These are phyloP conservation scores for Phytophthora parvispora DNA, from an alignment of 352 stramenopile species.

Conservation along the genomic window DNA sequence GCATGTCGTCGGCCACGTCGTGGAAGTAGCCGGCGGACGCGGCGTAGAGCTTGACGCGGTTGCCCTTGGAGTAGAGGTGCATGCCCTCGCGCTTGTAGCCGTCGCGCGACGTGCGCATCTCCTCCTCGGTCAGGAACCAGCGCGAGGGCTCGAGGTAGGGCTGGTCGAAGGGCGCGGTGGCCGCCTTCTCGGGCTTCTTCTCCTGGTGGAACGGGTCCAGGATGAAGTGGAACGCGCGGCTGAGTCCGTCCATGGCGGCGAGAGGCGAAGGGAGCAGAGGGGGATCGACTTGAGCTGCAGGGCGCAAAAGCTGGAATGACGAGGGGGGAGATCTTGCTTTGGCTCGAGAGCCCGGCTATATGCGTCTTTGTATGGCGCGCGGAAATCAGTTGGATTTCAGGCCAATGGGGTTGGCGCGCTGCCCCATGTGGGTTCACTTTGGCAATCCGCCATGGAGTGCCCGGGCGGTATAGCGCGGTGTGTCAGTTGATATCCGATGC, in stretches of 20 bases:
- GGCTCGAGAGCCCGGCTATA: neutral
- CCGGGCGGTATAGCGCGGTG: neutral
- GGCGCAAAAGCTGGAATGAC: slow-evolving; percentile 25
- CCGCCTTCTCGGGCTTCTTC: slow-evolving; percentile 33
- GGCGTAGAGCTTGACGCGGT: slow-evolving; percentile 62
- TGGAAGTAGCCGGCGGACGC: slow-evolving; percentile 61
- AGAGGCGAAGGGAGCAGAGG: neutral
- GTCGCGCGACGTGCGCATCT: slow-evolving; percentile 59
- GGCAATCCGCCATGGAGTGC: neutral
- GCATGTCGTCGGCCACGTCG: slow-evolving; percentile 58
- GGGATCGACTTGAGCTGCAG: slow-evolving; percentile 8
- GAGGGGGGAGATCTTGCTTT: neutral
- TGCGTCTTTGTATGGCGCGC: neutral
- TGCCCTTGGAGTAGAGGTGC: slow-evolving; percentile 54
- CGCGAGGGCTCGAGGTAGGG: slow-evolving; percentile 55
- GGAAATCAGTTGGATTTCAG: slow-evolving; percentile 1
- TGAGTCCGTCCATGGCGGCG: slow-evolving; percentile 30
- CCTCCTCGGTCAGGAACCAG: slow-evolving; percentile 72
- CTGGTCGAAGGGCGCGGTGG: slow-evolving; percentile 50
- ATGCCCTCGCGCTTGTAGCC: slow-evolving; percentile 55
- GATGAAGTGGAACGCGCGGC: slow-evolving; percentile 45
- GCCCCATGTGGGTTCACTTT: neutral
- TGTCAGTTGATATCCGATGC: neutral
- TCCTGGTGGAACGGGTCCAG: slow-evolving; percentile 44
- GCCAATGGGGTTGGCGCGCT: neutral